phyloP scores from a whole-genome alignment of 371 early-diverging fungal genomes.

The Mucor velutinosus region DNA sequence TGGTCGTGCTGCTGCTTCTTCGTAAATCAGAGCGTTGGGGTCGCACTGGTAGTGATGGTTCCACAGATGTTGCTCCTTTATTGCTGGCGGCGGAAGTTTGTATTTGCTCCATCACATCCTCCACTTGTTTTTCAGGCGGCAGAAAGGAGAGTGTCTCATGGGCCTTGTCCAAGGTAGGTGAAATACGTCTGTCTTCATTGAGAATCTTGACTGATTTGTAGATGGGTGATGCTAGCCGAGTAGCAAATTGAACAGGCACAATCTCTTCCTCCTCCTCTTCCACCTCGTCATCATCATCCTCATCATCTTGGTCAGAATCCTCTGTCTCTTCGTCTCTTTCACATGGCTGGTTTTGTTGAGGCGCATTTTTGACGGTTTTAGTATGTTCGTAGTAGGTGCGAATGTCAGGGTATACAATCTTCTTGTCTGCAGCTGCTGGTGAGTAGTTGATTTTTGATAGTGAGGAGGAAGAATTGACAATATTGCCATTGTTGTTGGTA shows the following conservation, averaged over 20 bases:
- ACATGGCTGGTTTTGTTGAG: not conserved
- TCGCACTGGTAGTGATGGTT: slow-evolving; percentile 11
- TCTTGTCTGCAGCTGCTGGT: not conserved
- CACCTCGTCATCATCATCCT: not conserved
- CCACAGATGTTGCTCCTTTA: not conserved
- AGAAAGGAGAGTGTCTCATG: not conserved
- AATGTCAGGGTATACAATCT: not conserved
- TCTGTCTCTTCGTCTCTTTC: not conserved
- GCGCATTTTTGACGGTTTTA: not conserved
- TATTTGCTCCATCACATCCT: not conserved
- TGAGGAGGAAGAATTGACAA: not conserved
- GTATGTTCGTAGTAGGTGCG: not conserved
- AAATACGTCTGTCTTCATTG: slow-evolving; percentile 2
- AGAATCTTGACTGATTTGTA: slow-evolving; percentile 16
- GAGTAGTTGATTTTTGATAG: not conserved
- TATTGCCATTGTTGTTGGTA: not conserved
- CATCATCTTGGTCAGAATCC: not conserved
- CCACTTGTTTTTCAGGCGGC: not conserved
- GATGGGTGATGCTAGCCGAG: slow-evolving; percentile 11
- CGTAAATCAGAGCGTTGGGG: slow-evolving; percentile 21
- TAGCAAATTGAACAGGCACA: slow-evolving; percentile 18
- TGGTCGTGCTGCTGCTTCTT: not conserved
- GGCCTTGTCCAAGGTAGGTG: not conserved
- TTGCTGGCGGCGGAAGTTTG: not conserved
- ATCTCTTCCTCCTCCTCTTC: not conserved